A percentile compares a stretch with the other conserved stretches of the same genome.
Conservation (phyloP, 2,329 filamentous ascomycete species). For the Hirsutella minnesotensis region DNA sequence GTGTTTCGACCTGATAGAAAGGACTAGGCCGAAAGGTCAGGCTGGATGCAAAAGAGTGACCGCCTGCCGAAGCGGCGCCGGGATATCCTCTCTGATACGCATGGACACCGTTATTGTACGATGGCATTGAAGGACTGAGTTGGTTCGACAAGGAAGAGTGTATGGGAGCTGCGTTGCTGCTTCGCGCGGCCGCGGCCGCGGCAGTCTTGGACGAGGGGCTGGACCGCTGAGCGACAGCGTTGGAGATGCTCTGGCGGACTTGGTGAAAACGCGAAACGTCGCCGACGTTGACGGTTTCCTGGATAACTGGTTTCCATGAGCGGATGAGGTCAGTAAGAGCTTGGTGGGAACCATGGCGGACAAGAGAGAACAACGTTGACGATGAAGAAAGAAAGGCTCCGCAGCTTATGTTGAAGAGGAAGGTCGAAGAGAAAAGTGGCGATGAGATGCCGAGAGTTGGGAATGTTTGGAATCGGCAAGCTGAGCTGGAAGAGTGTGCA, state of each 20-base stretch:
- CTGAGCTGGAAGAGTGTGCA: too few relatives aligned
- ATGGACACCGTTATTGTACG: conserved; percentile 6
- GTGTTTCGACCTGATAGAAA: conserved; percentile 63
- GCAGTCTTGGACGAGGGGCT: conserved; percentile 12
- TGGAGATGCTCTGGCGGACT: conserved; percentile 29
- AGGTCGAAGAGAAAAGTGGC: too few relatives aligned
- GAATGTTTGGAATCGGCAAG: too few relatives aligned
- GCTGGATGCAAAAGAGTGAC: conserved; percentile 10
- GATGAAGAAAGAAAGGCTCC: too few relatives aligned
- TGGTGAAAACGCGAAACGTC: conserved; percentile 30
- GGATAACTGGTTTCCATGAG: conserved; percentile 23
- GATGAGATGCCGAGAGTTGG: too few relatives aligned
- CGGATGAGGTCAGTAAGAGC: neutral
- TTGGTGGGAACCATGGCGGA: too few relatives aligned
- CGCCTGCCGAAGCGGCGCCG: conserved; percentile 4
- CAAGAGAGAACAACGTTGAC: too few relatives aligned
- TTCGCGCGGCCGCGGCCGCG: conserved; percentile 3
- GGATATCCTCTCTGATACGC: conserved; percentile 7
- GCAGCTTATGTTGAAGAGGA: too few relatives aligned
- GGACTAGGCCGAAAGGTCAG: conserved; percentile 46
- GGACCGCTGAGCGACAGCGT: conserved; percentile 17
- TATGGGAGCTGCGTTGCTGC: neutral
- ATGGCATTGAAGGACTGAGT: conserved; percentile 10
- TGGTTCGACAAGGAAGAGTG: conserved; percentile 3
- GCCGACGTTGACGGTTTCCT: conserved; percentile 22